Evolutionary conservation across 805 yeast species (phyloP).

Genomic region (Teunomyces pallodes): DNA sequence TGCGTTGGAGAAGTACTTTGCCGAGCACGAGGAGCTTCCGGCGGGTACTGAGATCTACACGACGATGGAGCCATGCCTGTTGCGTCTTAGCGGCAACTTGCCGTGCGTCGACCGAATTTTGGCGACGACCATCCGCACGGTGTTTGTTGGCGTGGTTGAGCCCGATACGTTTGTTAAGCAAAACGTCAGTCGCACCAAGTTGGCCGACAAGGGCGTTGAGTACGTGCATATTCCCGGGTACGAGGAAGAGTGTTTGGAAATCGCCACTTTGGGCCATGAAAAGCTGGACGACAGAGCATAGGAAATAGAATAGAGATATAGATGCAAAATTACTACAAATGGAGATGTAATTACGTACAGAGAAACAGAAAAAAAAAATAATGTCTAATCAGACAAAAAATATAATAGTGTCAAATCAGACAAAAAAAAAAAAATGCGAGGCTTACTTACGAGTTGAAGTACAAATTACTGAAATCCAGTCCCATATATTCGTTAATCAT

Average conservation of each 20-base stretch:
- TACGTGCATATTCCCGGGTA: constrained; percentile 83
- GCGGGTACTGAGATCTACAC: constrained; percentile 81
- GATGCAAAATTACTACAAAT: no score
- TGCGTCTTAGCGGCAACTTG: constrained; percentile 80
- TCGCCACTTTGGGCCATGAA: constrained; percentile 74
- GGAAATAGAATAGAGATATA: no score
- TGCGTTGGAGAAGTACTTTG: constrained; percentile 74
- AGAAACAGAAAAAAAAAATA: no score
- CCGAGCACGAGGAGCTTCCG: constrained; percentile 51
- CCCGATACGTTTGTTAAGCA: constrained; percentile 85
- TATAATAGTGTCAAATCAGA: no score
- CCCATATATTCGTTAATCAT: no score
- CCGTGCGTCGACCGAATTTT: constrained; percentile 87
- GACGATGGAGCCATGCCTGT: constrained; percentile 96
- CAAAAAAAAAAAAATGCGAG: no score
- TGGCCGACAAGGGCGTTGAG: constrained; percentile 57
- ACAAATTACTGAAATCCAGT: no score
- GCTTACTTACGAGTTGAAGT: no score
- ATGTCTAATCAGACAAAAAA: no score
- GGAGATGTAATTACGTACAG: background rate
- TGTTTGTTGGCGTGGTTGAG: constrained; percentile 89
- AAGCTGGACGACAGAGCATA: constrained; percentile 11
- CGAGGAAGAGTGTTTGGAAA: constrained; percentile 63
- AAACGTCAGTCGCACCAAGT: constrained; percentile 59
- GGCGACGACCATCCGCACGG: constrained; percentile 56